Evolutionary conservation across 768 basidiomycete species (phyloP).

Genomic region (Tulasnella sp.): DNA sequence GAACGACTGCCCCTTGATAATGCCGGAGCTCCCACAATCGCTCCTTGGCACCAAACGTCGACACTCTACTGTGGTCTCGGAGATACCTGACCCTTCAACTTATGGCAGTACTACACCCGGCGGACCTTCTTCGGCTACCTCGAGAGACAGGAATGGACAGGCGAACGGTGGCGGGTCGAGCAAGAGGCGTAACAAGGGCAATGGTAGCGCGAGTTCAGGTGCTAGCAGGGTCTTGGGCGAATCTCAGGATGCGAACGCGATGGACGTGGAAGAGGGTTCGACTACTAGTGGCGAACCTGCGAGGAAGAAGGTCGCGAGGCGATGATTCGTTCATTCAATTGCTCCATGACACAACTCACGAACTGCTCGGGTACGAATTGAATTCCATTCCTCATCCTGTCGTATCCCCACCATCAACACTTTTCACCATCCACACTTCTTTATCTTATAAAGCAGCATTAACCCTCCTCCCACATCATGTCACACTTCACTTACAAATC

Average conservation of each 20-base stretch:
- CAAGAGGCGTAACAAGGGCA: slow-evolving; percentile 21
- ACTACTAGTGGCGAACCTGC: slow-evolving; percentile 39
- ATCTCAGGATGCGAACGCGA: slow-evolving; percentile 33
- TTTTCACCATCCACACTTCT: background rate
- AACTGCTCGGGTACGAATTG: background rate
- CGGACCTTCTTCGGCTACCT: slow-evolving; percentile 30
- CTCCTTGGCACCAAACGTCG: slow-evolving; percentile 52
- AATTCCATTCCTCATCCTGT: background rate
- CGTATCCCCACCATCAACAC: background rate
- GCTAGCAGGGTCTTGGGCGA: slow-evolving; percentile 24
- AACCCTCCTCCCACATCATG: too few species aligned
- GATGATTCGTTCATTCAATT: slow-evolving; percentile 30
- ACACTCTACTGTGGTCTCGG: slow-evolving; percentile 67
- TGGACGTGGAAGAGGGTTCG: slow-evolving; percentile 63
- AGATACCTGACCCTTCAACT: slow-evolving; percentile 29
- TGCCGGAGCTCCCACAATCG: slow-evolving; percentile 25
- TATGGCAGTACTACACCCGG: slow-evolving; percentile 30
- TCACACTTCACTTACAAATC: too few species aligned
- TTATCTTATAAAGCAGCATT: slow-evolving; percentile 15
- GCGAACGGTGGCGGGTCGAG: slow-evolving; percentile 23
- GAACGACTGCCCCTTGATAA: slow-evolving; percentile 19
- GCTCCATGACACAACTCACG: background rate
- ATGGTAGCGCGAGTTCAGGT: slow-evolving; percentile 16
- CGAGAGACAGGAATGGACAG: slow-evolving; percentile 34
- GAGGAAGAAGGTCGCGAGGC: slow-evolving; percentile 58